Conservation (phyloP, 2,329 filamentous ascomycete species). For the Xylogone sp. region DNA sequence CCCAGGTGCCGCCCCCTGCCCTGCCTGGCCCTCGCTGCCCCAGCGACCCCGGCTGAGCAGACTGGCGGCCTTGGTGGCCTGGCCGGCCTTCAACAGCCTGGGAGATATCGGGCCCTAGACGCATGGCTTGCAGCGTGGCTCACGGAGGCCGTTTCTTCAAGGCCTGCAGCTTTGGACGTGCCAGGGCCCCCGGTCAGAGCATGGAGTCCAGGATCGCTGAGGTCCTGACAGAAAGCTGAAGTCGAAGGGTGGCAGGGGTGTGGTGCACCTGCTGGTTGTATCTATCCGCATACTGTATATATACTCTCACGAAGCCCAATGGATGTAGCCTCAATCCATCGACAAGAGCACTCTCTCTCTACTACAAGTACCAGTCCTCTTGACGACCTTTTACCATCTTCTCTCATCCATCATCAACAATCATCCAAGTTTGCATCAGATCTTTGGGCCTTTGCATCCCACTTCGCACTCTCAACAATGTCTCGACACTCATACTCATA, state of each 20-base stretch:
- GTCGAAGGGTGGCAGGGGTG: not conserved
- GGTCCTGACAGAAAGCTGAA: conserved; percentile 10
- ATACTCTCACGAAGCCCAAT: not conserved
- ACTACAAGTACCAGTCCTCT: not conserved
- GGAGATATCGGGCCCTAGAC: conserved; percentile 11
- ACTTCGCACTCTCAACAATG: too few species aligned
- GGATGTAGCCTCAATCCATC: not conserved
- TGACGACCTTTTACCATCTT: not conserved
- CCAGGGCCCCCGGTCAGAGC: not conserved
- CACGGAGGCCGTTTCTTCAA: not conserved
- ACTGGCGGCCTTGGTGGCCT: not conserved
- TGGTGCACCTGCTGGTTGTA: not conserved
- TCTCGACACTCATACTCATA: conserved; percentile 27
- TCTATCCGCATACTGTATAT: not conserved
- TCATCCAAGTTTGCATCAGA: conserved; percentile 6
- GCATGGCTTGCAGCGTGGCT: conserved; percentile 14
- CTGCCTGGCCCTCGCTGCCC: too few species aligned
- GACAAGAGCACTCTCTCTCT: not conserved
- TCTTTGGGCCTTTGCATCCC: too few species aligned
- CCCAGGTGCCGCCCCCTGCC: not conserved
- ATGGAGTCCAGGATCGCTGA: conserved; percentile 1
- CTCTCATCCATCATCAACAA: conserved; percentile 7
- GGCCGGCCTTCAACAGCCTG: not conserved
- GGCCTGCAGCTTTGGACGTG: not conserved
- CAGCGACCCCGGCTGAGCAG: too few species aligned